phyloP scores from a whole-genome alignment of 805 yeast species.

The Ogataea kodamae region DNA sequence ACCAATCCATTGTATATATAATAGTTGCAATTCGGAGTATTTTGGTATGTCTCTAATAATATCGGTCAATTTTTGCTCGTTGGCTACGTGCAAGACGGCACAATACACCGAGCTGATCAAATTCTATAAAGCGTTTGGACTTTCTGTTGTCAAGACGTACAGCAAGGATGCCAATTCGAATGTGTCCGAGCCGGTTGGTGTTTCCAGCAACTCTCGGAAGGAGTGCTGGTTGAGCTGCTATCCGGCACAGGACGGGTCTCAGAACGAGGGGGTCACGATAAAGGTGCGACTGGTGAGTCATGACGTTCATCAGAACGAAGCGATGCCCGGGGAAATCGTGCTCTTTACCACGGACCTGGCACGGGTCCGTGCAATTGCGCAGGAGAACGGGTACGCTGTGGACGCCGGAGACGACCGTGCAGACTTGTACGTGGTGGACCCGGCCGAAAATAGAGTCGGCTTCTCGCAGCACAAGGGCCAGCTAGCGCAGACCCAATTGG shows the following conservation, averaged over 20 bases:
- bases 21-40: no score
- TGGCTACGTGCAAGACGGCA: slow-evolving; percentile 50
- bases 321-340: slow-evolving; percentile 36
- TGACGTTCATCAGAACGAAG: slow-evolving; percentile 34
- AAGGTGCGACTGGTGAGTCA: slow-evolving; percentile 43
- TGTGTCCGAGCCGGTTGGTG: slow-evolving; percentile 42
- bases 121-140: slow-evolving; percentile 64
- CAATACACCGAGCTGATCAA: slow-evolving; percentile 44
- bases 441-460: slow-evolving; percentile 59
- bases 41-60: slow-evolving; percentile 15
- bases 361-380: slow-evolving; percentile 21
- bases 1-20: slow-evolving; percentile 6
- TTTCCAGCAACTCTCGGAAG: slow-evolving; percentile 60
- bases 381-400: slow-evolving; percentile 19
- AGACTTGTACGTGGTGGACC: slow-evolving; percentile 48
- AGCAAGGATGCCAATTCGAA: slow-evolving; percentile 45
- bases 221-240: slow-evolving; percentile 74
- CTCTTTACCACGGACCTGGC: slow-evolving; percentile 41
- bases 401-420: slow-evolving; percentile 17
- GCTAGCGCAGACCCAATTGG: slow-evolving; percentile 20
- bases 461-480: slow-evolving; percentile 48
- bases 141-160: slow-evolving; percentile 55
- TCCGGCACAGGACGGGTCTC: slow-evolving; percentile 38
- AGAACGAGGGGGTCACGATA: slow-evolving; percentile 41
- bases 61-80: slow-evolving; percentile 52